These are phyloP conservation scores for Wickerhamomyces canadensis DNA, from an alignment of 805 yeast genomes.

Conservation along the genomic window DNA sequence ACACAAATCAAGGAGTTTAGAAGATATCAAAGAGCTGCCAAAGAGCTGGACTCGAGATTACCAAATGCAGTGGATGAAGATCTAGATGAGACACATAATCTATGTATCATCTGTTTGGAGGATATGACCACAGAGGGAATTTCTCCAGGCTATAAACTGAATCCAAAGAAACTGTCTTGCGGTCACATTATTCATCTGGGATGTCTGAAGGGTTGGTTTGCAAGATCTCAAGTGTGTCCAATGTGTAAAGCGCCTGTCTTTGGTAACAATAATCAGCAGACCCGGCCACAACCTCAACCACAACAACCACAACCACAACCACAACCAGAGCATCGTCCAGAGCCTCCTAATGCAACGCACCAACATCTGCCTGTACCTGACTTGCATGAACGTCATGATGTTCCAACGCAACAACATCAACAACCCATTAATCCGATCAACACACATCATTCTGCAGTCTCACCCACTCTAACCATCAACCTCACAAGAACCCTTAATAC, in stretches of 20 bases:
- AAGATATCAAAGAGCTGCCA: conserved; percentile 40
- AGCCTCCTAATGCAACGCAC: background rate
- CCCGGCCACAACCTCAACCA: background rate
- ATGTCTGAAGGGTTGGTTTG: conserved; percentile 90
- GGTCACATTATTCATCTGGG: conserved; percentile 87
- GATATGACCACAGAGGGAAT: conserved; percentile 55
- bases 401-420: background rate
- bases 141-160: conserved; percentile 34
- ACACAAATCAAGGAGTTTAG: conserved; percentile 33
- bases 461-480: no score
- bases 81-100: conserved; percentile 49
- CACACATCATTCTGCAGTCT: no score
- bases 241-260: conserved; percentile 76
- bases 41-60: conserved; percentile 59
- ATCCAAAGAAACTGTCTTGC: conserved; percentile 76
- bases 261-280: conserved; percentile 16
- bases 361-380: background rate
- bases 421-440: no score
- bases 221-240: conserved; percentile 90
- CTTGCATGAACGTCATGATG: no score
- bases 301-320: conserved; percentile 3
- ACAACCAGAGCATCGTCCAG: conserved; percentile 3
- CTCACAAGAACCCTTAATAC: no score
- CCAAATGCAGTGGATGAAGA: conserved; percentile 56
- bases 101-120: conserved; percentile 90